Evolutionary conservation across 768 basidiomycete species (phyloP), one percentile per base, ranked within the genome.

Genomic region (Lyophyllum semitale): DNA sequence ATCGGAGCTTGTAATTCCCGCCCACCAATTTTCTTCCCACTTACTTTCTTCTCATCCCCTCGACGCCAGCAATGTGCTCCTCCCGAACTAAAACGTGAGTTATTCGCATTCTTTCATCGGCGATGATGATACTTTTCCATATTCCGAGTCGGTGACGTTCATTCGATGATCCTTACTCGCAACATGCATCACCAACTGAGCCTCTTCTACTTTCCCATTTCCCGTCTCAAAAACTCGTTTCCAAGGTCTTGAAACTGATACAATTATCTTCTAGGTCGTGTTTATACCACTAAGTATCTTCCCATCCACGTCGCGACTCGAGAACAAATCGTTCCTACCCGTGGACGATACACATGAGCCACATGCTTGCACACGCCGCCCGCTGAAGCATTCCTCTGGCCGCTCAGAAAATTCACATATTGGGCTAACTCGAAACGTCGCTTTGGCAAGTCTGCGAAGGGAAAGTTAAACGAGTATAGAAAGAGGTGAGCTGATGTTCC

Each of bases 131-230:
- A 80, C 60, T 71, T 73, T 77, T 84, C 84, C 84, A 85, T 84
- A 69, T 71, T 73, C 66, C 84, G 86, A 87, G 86, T 76, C 68
- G 85, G 86, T 84, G 87, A 89, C 71, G 77, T 70, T 80, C 70
- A 68, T 61, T 73, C 75, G 73, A 82, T 87, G 86, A 87, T 78
- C 87, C 87, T 68, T 70, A 71, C 85, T 88, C 86, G 76, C 67
- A 84, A 87, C 87, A 88, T 89, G 87, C 87, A 89, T 81, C 79
- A 83, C 80, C 79, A 83, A 76, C 78, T 80, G 78, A 80, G 69
- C 71, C 61, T 68, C 66, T 65, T 51, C 43, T 57, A 57, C 54
- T 56, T 55, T 53, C 48, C 44, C 54, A 50, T 48, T 35, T 35
- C 43, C 48, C 64, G 40, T 51, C 44, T 59, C 53, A 47, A 3